Evolutionary conservation across 805 yeast genomes (phyloP).

Genomic region (Metschnikowia reukaufii): DNA sequence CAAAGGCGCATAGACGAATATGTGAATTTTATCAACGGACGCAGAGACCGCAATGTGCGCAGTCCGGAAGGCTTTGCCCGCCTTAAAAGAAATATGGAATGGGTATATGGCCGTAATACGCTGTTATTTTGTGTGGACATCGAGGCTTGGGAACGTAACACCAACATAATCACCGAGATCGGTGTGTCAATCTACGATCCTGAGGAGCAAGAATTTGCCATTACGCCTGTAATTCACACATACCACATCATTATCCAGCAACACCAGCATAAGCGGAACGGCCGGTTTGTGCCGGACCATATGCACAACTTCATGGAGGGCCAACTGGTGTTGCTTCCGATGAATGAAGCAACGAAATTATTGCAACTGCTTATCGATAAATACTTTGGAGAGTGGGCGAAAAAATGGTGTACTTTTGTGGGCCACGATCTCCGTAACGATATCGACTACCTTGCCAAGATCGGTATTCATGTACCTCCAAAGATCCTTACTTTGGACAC

Average conservation of each 20-base stretch:
- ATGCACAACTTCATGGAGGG: conserved; percentile 23
- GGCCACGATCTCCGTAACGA: conserved; percentile 18
- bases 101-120: conserved; percentile 19
- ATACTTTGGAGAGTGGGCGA: conserved; percentile 15
- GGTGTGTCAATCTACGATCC: conserved; percentile 27
- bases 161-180: conserved; percentile 23
- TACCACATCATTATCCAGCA: conserved; percentile 23
- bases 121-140: conserved; percentile 26
- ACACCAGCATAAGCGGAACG: conserved; percentile 17
- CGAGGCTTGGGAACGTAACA: conserved; percentile 24
- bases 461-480: conserved; percentile 12
- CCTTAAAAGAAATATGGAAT: conserved; percentile 13
- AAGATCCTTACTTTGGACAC: conserved; percentile 20
- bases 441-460: conserved; percentile 12
- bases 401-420: conserved; percentile 20
- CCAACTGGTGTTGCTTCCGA: conserved; percentile 16
- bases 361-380: conserved; percentile 13
- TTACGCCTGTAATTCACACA: conserved; percentile 19
- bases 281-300: conserved; percentile 24
- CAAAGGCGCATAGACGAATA: conserved; percentile 3
- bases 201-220: conserved; percentile 11
- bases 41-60: conserved; percentile 3
- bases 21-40: not conserved
- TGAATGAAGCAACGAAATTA: not conserved
- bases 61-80: not conserved